Percentiles rank a stretch among this genome's conserved stretches.
These are phyloP conservation scores for Plantago elongata DNA, from an alignment of 257 asterid species.

Conservation along the genomic window DNA sequence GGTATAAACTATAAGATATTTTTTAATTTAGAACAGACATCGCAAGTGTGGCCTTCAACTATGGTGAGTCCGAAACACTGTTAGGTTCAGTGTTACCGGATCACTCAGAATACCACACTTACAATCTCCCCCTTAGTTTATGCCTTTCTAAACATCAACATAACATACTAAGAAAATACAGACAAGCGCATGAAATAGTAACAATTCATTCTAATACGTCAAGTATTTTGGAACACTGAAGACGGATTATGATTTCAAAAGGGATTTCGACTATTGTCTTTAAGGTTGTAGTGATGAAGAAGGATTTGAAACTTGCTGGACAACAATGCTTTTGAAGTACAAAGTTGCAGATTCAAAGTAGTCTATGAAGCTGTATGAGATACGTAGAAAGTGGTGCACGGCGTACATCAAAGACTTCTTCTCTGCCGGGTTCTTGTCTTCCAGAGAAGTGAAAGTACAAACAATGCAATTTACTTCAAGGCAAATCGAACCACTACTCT, in stretches of 20 bases:
- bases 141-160: too few relatives aligned
- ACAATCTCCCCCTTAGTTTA: too few relatives aligned
- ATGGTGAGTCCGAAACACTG: too few relatives aligned
- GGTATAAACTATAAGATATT: too few relatives aligned
- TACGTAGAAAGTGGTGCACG: not conserved
- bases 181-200: too few relatives aligned
- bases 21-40: too few relatives aligned
- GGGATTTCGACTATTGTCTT: not conserved
- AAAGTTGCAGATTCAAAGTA: not conserved
- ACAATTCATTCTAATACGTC: too few relatives aligned
- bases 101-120: too few relatives aligned
- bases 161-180: too few relatives aligned
- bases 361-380: not conserved
- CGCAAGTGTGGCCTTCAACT: too few relatives aligned
- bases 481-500: not conserved
- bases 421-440: not conserved
- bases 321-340: not conserved
- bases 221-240: not conserved
- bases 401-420: not conserved
- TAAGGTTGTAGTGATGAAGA: not conserved
- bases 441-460: not conserved
- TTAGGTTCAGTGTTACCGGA: too few relatives aligned
- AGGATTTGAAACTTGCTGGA: not conserved
- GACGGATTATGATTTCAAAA: not conserved
- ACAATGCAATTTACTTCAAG: not conserved